These are phyloP conservation scores for Debaryomycetaceae sp. DNA, from an alignment of 1,139 yeast genomes.

Conservation along the genomic window DNA sequence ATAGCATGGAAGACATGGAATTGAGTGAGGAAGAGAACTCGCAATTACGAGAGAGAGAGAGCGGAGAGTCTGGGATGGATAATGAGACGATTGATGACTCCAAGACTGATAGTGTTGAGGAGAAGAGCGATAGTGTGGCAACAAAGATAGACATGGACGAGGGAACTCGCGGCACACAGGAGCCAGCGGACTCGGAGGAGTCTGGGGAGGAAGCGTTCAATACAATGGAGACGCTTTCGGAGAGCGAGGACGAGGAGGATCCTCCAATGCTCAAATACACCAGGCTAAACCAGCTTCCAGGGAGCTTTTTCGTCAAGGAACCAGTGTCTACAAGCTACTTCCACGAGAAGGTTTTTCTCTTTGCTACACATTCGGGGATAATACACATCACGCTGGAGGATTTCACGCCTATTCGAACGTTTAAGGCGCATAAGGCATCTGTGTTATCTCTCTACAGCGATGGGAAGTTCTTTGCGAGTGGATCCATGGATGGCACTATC, in stretches of 20 bases:
- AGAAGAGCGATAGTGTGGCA: background rate
- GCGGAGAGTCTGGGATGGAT: slow-evolving; percentile 8
- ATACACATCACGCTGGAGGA: slow-evolving; percentile 64
- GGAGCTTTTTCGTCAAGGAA: slow-evolving; percentile 65
- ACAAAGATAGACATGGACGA: background rate
- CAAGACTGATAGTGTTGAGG: background rate
- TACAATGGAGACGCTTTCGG: slow-evolving; percentile 16
- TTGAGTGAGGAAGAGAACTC: background rate
- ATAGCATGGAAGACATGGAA: background rate
- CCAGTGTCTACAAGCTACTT: slow-evolving; percentile 70
- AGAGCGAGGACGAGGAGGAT: slow-evolving; percentile 48
- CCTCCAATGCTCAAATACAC: slow-evolving; percentile 79
- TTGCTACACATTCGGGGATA: slow-evolving; percentile 89
- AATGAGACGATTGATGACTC: slow-evolving; percentile 6
- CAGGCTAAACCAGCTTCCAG: slow-evolving; percentile 61
- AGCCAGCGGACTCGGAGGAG: background rate
- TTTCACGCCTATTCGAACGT: slow-evolving; percentile 59
- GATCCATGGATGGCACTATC: slow-evolving; percentile 91
- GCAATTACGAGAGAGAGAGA: background rate
- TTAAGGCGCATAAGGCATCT: slow-evolving; percentile 84
- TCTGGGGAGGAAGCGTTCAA: background rate
- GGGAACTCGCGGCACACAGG: background rate
- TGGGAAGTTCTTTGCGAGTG: slow-evolving; percentile 74
- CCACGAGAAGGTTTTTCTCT: slow-evolving; percentile 57
- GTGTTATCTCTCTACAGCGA: slow-evolving; percentile 70